These are phyloP conservation scores for Alternaria triticina DNA, from an alignment of 2,329 filamentous ascomycete genomes.

Conservation along the genomic window DNA sequence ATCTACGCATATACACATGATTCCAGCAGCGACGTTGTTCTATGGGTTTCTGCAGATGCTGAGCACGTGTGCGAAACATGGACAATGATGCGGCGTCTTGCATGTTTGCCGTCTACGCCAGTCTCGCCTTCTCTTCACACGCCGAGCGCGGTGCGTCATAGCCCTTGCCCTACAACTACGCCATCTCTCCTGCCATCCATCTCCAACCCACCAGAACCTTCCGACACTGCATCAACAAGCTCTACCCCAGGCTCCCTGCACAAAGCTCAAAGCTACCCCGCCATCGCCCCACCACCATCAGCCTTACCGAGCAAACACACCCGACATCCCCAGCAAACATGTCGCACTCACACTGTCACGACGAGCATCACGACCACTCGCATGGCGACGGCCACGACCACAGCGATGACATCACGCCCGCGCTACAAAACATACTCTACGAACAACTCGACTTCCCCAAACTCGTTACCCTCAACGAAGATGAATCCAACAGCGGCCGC, in stretches of 20 bases:
- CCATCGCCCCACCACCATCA: constrained; percentile 21
- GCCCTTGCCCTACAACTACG: background rate
- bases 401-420: constrained; percentile 88
- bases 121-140: background rate
- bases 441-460: constrained; percentile 88
- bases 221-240: constrained; percentile 1
- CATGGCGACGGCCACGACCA: constrained; percentile 71
- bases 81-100: constrained; percentile 6
- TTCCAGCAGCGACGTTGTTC: background rate
- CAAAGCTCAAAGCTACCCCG: constrained; percentile 36
- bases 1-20: background rate
- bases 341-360: constrained; percentile 17
- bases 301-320: constrained; percentile 11
- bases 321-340: constrained; percentile 5
- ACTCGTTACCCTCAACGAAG: constrained; percentile 85
- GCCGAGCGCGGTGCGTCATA: constrained; percentile 7
- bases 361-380: constrained; percentile 40
- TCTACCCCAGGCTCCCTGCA: background rate
- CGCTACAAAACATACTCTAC: constrained; percentile 89
- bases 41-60: constrained; percentile 3
- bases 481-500: constrained; percentile 69
- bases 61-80: constrained; percentile 25
- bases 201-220: background rate
- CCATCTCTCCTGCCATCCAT: background rate
- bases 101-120: constrained; percentile 13